Evolutionary conservation across 768 basidiomycete species (phyloP).

Genomic region (Boletus pseudo-olivaceus): DNA sequence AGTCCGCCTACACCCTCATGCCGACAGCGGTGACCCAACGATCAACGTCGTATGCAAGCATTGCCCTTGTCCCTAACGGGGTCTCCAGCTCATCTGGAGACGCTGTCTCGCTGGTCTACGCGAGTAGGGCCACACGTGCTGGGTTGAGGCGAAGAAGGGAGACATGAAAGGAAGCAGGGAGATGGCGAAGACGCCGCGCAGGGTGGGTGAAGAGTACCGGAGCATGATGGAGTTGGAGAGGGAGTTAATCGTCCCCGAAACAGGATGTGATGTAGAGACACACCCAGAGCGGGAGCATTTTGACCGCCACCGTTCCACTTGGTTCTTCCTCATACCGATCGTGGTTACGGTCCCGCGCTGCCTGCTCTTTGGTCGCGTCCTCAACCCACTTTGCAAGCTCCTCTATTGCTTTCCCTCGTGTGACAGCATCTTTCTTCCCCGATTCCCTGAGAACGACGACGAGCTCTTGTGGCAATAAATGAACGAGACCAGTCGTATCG

Average conservation of each 20-base stretch:
- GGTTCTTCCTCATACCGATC: conserved; percentile 4
- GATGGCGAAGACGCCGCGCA: conserved; percentile 66
- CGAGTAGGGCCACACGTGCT: conserved; percentile 46
- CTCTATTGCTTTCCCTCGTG: conserved; percentile 80
- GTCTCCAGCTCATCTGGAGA: conserved; percentile 49
- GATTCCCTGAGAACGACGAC: conserved; percentile 77
- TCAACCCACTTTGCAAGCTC: conserved; percentile 73
- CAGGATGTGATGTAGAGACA: conserved; percentile 25
- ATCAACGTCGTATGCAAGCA: conserved; percentile 71
- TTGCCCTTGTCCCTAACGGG: conserved; percentile 70
- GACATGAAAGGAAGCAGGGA: conserved; percentile 58
- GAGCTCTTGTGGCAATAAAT: conserved; percentile 73
- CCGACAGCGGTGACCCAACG: conserved; percentile 52
- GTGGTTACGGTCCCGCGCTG: conserved; percentile 32
- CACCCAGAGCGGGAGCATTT: conserved; percentile 91
- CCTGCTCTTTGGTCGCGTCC: conserved; percentile 41
- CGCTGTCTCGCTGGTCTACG: conserved; percentile 47
- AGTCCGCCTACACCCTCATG: conserved; percentile 50
- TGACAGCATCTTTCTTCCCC: conserved; percentile 86
- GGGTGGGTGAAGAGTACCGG: conserved; percentile 78
- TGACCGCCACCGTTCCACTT: conserved; percentile 35
- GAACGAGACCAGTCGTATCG: conserved; percentile 76
- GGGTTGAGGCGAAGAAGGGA: conserved; percentile 57
- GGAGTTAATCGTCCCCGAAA: conserved; percentile 4
- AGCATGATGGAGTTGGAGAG: conserved; percentile 74